Percentiles rank a stretch among this genome's conserved stretches.
Evolutionary conservation across 768 basidiomycete genomes (phyloP).

Genomic region (Suillus cothurnatus): DNA sequence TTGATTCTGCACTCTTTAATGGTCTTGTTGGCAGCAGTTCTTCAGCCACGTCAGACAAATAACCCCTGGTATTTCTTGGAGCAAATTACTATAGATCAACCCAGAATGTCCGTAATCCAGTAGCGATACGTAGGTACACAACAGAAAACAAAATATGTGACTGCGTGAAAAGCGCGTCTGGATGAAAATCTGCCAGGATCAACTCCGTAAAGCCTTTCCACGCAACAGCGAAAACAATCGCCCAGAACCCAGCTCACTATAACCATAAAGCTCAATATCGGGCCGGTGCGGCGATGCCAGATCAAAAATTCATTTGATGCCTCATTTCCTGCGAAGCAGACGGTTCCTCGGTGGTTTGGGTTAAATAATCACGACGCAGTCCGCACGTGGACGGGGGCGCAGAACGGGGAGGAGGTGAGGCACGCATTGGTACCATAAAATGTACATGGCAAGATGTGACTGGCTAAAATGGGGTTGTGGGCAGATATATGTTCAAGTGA

Average conservation of each 20-base stretch:
- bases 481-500: neutral
- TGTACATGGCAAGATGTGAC: constrained; percentile 2
- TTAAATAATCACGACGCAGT: constrained; percentile 5
- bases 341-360: neutral
- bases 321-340: neutral
- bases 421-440: constrained; percentile 1
- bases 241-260: neutral
- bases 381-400: neutral
- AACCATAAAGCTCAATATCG: neutral
- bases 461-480: neutral
- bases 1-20: constrained; percentile 9
- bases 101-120: neutral
- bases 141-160: neutral
- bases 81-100: neutral
- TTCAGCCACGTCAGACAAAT: neutral
- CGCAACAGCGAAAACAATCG: neutral
- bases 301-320: constrained; percentile 1
- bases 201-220: neutral
- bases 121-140: neutral
- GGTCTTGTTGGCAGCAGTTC: constrained; percentile 8
- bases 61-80: neutral
- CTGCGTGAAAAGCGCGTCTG: neutral
- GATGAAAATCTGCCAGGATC: neutral
- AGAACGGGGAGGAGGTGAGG: neutral
- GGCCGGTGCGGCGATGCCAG: constrained; percentile 1